Percentiles rank a stretch among this genome's conserved stretches.
Conservation (phyloP, 2,329 filamentous ascomycete species). For the Lasiodiplodia sp. region DNA sequence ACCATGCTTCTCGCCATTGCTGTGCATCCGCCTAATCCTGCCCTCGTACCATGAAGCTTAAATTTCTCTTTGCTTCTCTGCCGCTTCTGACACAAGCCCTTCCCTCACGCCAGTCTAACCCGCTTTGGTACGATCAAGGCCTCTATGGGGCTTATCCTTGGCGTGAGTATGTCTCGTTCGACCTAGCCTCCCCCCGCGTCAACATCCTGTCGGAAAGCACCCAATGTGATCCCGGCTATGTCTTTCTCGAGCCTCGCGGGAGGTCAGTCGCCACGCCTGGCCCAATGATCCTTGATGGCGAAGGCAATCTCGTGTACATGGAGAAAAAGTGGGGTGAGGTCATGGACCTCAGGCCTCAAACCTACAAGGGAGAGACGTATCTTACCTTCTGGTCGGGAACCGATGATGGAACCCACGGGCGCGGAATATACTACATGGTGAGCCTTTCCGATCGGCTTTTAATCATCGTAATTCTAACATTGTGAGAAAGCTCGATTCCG, state of each 20-base stretch:
- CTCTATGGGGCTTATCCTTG: slow-evolving; percentile 29
- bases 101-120: slow-evolving; percentile 24
- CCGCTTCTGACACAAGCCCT: slow-evolving; percentile 14
- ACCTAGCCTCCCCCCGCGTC: slow-evolving; percentile 30
- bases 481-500: slow-evolving; percentile 28
- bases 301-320: slow-evolving; percentile 45
- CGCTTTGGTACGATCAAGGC: slow-evolving; percentile 30
- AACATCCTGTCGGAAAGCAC: slow-evolving; percentile 32
- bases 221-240: slow-evolving; percentile 32
- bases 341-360: slow-evolving; percentile 42
- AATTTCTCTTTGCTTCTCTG: slow-evolving; percentile 8
- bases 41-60: slow-evolving; percentile 20
- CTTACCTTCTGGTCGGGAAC: slow-evolving; percentile 50
- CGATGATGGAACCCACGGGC: slow-evolving; percentile 42
- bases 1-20: background rate
- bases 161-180: slow-evolving; percentile 28
- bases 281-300: slow-evolving; percentile 45
- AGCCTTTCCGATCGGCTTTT: background rate
- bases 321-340: slow-evolving; percentile 38
- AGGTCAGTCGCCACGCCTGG: slow-evolving; percentile 34
- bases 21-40: background rate
- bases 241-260: slow-evolving; percentile 32
- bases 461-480: background rate
- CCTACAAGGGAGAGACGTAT: slow-evolving; percentile 44
- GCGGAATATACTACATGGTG: slow-evolving; percentile 46